These are phyloP conservation scores for Gentiana macrophylla DNA, from an alignment of 257 asterid genomes.

Conservation along the genomic window DNA sequence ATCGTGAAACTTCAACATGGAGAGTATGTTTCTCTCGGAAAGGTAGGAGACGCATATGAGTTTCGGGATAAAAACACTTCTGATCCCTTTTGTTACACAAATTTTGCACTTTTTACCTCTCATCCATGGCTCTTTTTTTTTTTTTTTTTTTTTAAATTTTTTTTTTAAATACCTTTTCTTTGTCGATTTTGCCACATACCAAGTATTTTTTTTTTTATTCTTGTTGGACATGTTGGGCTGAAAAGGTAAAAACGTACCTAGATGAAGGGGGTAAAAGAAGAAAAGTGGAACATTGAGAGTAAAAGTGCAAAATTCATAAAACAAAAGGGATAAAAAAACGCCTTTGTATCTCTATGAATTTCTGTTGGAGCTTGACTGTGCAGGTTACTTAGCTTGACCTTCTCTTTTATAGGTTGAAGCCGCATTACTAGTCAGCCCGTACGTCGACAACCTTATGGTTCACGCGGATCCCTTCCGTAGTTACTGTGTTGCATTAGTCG, in stretches of 20 bases:
- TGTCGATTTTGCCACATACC: too few relatives aligned
- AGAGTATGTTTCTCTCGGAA: conserved; percentile 92
- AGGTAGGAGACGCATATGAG: conserved; percentile 29
- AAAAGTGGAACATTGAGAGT: too few relatives aligned
- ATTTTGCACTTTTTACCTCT: neutral
- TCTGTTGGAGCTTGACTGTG: neutral
- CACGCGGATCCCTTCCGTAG: conserved; percentile 83
- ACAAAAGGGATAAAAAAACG: too few relatives aligned
- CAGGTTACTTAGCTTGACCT: conserved; percentile 1
- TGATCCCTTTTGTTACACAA: too few relatives aligned
- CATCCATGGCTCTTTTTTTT: neutral
- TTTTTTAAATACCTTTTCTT: neutral
- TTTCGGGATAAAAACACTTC: too few relatives aligned
- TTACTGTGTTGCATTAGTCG: conserved; percentile 89
- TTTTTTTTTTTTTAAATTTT: neutral
- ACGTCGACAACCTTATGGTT: conserved; percentile 74
- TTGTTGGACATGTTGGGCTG: too few relatives aligned
- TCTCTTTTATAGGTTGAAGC: conserved; percentile 72
- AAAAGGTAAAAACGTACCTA: too few relatives aligned
- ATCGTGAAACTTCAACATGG: conserved; percentile 97
- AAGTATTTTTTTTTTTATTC: too few relatives aligned
- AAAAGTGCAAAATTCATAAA: too few relatives aligned
- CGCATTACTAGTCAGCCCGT: conserved; percentile 53
- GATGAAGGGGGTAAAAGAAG: too few relatives aligned
- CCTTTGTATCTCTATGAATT: too few relatives aligned